These are phyloP conservation scores for Harrya chromipes DNA, from an alignment of 768 basidiomycete species.

Conservation along the genomic window DNA sequence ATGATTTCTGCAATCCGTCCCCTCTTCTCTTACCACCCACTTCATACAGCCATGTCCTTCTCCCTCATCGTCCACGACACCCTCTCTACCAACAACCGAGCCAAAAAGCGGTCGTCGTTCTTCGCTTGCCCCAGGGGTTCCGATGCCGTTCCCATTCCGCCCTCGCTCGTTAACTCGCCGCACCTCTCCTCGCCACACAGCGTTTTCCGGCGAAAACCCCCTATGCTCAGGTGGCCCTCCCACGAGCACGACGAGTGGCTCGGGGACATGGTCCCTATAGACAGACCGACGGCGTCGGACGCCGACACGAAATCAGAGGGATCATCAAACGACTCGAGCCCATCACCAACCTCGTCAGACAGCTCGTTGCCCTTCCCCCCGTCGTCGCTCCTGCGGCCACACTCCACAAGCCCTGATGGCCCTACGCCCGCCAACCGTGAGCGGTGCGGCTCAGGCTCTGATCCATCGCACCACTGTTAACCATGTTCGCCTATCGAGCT, in stretches of 20 bases:
- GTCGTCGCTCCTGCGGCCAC: slow-evolving; percentile 23
- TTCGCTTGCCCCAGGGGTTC: slow-evolving; percentile 23
- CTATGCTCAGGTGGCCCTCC: slow-evolving; percentile 38
- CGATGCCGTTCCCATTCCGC: slow-evolving; percentile 51
- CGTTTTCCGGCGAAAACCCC: slow-evolving; percentile 41
- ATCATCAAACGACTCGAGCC: slow-evolving; percentile 8
- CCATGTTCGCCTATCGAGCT: slow-evolving; percentile 8
- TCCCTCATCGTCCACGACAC: slow-evolving; percentile 15
- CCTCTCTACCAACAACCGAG: neutral
- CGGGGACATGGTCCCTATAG: slow-evolving; percentile 55
- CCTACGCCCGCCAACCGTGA: slow-evolving; percentile 13
- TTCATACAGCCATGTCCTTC: slow-evolving; percentile 12
- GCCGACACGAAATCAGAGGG: slow-evolving; percentile 18
- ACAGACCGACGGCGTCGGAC: slow-evolving; percentile 8
- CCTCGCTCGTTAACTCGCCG: slow-evolving; percentile 53
- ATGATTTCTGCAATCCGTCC: slow-evolving; percentile 4
- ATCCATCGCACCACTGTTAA: slow-evolving; percentile 16
- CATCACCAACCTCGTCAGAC: slow-evolving; percentile 24
- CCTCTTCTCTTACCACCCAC: neutral
- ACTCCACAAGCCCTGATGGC: slow-evolving; percentile 16
- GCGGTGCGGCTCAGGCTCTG: slow-evolving; percentile 8
- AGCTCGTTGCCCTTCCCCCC: slow-evolving; percentile 12
- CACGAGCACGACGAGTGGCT: slow-evolving; percentile 59
- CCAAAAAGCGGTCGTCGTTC: slow-evolving; percentile 18
- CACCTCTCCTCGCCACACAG: slow-evolving; percentile 50